These are phyloP conservation scores for Brassica balearica DNA, from an alignment of 441 rosid genomes.

Conservation along the genomic window DNA sequence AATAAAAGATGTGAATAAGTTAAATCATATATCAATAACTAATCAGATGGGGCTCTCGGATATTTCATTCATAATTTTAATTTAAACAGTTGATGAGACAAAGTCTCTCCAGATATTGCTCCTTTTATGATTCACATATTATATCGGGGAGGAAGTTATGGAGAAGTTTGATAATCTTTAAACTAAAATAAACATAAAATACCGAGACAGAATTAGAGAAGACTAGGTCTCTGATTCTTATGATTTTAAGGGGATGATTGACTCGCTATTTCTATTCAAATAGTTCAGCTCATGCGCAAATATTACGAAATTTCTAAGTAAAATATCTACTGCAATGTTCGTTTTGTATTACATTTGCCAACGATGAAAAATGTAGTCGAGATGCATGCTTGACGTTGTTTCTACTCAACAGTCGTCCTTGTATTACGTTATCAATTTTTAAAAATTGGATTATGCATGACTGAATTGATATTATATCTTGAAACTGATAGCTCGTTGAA, in stretches of 20 bases:
- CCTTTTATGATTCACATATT: neutral
- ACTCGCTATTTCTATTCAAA: neutral
- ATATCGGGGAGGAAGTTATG: neutral
- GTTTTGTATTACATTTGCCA: slow-evolving; percentile 33
- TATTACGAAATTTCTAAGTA: neutral
- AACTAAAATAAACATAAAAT: neutral
- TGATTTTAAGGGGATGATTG: neutral
- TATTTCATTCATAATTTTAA: neutral
- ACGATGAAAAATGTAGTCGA: slow-evolving; percentile 42
- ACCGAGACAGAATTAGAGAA: neutral
- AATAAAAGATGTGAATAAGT: neutral
- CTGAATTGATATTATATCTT: neutral
- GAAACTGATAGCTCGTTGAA: neutral
- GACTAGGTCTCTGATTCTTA: neutral
- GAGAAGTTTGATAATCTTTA: neutral
- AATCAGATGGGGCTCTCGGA: neutral
- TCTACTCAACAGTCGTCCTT: neutral
- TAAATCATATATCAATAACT: neutral
- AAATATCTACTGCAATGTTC: slow-evolving; percentile 6
- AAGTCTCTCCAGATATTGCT: neutral
- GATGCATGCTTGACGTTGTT: neutral
- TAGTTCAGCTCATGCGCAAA: neutral
- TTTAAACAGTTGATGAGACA: neutral
- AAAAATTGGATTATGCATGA: neutral
- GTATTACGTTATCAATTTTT: neutral